Conservation (phyloP, 2,329 filamentous ascomycete species). For the Aspergillus pseudoviridinutans region DNA sequence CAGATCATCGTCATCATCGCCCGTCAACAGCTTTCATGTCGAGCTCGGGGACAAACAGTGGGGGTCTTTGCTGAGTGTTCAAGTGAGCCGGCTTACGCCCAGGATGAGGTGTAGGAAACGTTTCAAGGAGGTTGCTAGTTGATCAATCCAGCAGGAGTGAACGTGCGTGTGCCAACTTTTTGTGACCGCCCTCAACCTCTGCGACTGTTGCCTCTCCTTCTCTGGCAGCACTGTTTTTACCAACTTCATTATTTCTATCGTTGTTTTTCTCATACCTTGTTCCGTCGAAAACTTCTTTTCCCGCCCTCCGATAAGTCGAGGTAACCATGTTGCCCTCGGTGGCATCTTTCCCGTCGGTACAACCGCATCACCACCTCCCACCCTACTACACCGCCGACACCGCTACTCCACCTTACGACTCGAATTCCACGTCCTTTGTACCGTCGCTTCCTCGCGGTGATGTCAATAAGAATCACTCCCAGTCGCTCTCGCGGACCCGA, state of each 20-base stretch:
- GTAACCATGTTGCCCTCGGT: slow-evolving; percentile 49
- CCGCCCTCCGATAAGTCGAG: slow-evolving; percentile 2
- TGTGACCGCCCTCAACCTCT: slow-evolving; percentile 15
- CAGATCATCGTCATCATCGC: slow-evolving; percentile 3
- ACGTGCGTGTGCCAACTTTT: slow-evolving; percentile 18
- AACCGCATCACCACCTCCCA: slow-evolving; percentile 38
- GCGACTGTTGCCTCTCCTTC: slow-evolving; percentile 11
- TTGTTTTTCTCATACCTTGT: background rate
- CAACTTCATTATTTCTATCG: slow-evolving; percentile 3
- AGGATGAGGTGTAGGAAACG: slow-evolving; percentile 46
- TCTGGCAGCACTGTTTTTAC: slow-evolving; percentile 9
- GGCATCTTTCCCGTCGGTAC: slow-evolving; percentile 41
- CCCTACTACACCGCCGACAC: slow-evolving; percentile 29
- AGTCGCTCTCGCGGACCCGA: slow-evolving; percentile 28
- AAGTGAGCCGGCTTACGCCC: slow-evolving; percentile 23
- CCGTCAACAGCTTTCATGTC: slow-evolving; percentile 24
- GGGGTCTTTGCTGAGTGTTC: slow-evolving; percentile 27
- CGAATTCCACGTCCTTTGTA: slow-evolving; percentile 22
- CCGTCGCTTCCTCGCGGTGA: slow-evolving; percentile 23
- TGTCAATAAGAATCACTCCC: slow-evolving; percentile 21
- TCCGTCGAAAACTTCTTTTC: background rate
- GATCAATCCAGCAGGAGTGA: slow-evolving; percentile 27
- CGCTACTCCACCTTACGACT: slow-evolving; percentile 28
- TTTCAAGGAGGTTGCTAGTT: slow-evolving; percentile 40
- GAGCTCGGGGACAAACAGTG: slow-evolving; percentile 19